Conservation (phyloP, 805 yeast genomes). For the Starmerella vitae region DNA sequence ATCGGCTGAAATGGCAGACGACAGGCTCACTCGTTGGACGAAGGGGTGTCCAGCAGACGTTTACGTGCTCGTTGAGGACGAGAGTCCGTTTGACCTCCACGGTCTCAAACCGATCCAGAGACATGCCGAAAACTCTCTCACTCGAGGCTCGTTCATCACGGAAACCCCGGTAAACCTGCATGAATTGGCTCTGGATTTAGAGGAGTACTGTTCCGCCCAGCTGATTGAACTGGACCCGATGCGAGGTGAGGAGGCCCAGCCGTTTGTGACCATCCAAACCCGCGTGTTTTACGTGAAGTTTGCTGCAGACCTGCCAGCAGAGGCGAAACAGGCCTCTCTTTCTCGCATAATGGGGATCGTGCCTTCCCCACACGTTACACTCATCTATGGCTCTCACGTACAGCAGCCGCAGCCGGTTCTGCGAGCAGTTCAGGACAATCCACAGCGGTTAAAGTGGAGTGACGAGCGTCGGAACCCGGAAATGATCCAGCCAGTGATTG, state of each 20-base stretch:
- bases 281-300: constrained; percentile 20
- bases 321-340: constrained; percentile 40
- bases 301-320: constrained; percentile 22
- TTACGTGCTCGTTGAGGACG: constrained; percentile 18
- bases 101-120: constrained; percentile 15
- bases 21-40: constrained; percentile 19
- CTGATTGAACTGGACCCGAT: constrained; percentile 5
- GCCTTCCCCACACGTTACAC: constrained; percentile 60
- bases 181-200: constrained; percentile 21
- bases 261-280: constrained; percentile 13
- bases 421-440: constrained; percentile 22
- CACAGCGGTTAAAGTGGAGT: constrained; percentile 22
- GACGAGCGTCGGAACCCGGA: constrained; percentile 10
- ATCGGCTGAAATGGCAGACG: constrained; percentile 14
- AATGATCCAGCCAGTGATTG: constrained; percentile 17
- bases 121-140: constrained; percentile 19
- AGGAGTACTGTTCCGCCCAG: constrained; percentile 20
- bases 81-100: constrained; percentile 14
- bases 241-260: constrained; percentile 2
- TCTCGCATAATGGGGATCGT: constrained; percentile 32
- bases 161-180: constrained; percentile 14
- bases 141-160: constrained; percentile 19
- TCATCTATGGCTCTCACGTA: constrained; percentile 40
- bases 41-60: constrained; percentile 22
- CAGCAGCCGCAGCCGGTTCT: constrained; percentile 20